Conservation (phyloP, 345 rosid species). For the Populus euphratica region DNA sequence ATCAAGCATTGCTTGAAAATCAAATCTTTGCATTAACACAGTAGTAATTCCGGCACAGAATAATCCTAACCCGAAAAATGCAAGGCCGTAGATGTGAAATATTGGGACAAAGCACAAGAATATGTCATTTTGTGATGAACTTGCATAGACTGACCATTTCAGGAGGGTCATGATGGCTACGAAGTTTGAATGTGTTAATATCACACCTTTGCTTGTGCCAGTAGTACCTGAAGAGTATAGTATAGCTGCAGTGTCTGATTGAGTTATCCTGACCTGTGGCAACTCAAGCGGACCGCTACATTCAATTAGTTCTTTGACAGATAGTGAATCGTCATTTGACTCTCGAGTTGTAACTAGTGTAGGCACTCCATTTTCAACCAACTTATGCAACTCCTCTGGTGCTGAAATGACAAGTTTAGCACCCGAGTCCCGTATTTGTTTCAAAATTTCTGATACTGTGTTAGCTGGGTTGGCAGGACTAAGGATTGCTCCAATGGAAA, state of each 20-base stretch:
- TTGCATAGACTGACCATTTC: conserved; percentile 42
- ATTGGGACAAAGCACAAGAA: conserved; percentile 53
- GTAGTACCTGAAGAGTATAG: conserved; percentile 71
- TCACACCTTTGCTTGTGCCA: conserved; percentile 59
- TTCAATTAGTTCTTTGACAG: conserved; percentile 46
- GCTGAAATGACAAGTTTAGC: conserved; percentile 44
- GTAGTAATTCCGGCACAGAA: conserved; percentile 39
- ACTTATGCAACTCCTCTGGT: conserved; percentile 47
- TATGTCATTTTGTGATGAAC: conserved; percentile 37
- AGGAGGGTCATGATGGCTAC: conserved; percentile 35
- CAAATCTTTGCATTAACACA: conserved; percentile 47
- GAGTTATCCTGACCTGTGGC: conserved; percentile 21
- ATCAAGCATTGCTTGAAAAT: conserved; percentile 44
- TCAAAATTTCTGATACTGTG: conserved; percentile 43
- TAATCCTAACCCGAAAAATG: conserved; percentile 52
- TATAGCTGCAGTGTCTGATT: conserved; percentile 52
- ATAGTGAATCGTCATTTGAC: conserved; percentile 9
- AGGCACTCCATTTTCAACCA: conserved; percentile 28
- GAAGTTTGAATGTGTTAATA: conserved; percentile 53
- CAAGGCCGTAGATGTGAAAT: conserved; percentile 63
- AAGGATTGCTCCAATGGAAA: conserved; percentile 53
- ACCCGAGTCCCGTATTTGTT: conserved; percentile 51
- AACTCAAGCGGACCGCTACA: conserved; percentile 33
- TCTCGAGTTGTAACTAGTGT: conserved; percentile 30
- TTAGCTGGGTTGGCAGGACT: conserved; percentile 55